Evolutionary conservation across 2,329 filamentous ascomycete genomes (phyloP), one percentile per base, ranked within the genome.

Genomic region (Fusarium fujikuroi): DNA sequence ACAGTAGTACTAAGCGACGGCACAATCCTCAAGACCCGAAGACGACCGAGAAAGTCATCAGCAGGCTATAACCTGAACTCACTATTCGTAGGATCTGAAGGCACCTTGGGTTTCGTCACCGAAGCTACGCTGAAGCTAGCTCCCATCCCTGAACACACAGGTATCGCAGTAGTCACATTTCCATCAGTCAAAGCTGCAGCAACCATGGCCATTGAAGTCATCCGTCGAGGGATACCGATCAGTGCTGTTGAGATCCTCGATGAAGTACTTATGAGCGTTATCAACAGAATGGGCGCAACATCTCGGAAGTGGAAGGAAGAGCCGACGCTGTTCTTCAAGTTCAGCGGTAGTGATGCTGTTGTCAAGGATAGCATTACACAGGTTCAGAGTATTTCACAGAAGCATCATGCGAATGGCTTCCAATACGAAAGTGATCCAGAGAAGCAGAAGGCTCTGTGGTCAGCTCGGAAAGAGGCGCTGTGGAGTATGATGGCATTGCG

Each of bases 201-300:
- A 0, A 87, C 90, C 0, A 92, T 93, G 0, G 93, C 93, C 0
- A 91, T 92, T 3, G 89, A 88, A 58, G 89, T 95, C 16, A 92
- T 95, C 85, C 89, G 92, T 72, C 87, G 89, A 2, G 93, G 92
- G 0, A 86, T 95, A 3, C 92, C 92, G 0, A 87, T 95, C 9
- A 92, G 91, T 1, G 92, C 92, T 4, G 92, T 95, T 88, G 93
- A 96, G 81, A 90, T 96, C 75, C 94, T 96, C 91, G 93, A 95
- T 77, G 93, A 95, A 60, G 92, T 95, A 3, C 93, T 95, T 80
- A 96, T 96, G 93, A 88, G 86, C 67, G 92, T 95, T 0, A 91
- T 96, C 78, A 96, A 96, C 81, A 85, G 90, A 59, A 89, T 91
- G 16, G 92, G 92, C 1, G 89, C 89, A 4, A 94, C 92, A 1